These are phyloP conservation scores for Phytopythium cucurbitacearum DNA, from an alignment of 352 stramenopile genomes.

Conservation along the genomic window DNA sequence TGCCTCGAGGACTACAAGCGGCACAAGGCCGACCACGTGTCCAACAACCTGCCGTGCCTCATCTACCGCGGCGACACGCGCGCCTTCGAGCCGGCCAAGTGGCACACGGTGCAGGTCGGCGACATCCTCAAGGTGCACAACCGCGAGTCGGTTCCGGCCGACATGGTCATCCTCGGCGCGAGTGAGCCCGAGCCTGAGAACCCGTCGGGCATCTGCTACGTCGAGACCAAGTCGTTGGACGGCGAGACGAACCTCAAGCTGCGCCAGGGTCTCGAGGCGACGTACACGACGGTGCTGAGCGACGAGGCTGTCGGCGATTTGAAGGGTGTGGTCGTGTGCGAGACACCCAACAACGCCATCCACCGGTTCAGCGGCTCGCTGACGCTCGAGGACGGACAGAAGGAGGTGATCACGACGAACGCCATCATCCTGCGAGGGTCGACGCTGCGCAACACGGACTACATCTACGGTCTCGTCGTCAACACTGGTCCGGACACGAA, in stretches of 20 bases:
- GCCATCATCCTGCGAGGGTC: constrained; percentile 85
- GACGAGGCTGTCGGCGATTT: constrained; percentile 52
- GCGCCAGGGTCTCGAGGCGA: constrained; percentile 69
- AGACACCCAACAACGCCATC: constrained; percentile 88
- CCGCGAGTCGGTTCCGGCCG: constrained; percentile 79
- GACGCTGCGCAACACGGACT: constrained; percentile 89
- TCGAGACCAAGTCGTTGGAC: constrained; percentile 92
- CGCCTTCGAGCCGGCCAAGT: constrained; percentile 65
- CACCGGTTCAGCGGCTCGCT: constrained; percentile 90
- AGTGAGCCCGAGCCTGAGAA: constrained; percentile 67
- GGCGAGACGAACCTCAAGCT: constrained; percentile 94
- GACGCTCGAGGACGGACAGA: constrained; percentile 41
- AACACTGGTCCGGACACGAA: constrained; percentile 90
- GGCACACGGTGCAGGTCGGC: constrained; percentile 79
- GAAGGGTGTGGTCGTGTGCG: constrained; percentile 62
- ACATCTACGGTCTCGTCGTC: constrained; percentile 88
- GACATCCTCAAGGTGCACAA: constrained; percentile 90
- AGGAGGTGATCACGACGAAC: constrained; percentile 77
- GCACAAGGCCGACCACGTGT: constrained; percentile 81
- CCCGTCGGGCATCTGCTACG: constrained; percentile 84
- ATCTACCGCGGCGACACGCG: constrained; percentile 27
- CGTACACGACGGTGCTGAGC: constrained; percentile 58
- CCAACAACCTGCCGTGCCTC: constrained; percentile 74
- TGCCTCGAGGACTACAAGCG: constrained; percentile 90
- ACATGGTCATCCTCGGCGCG: constrained; percentile 83